A percentile compares a stretch with the other conserved stretches of the same genome.
Evolutionary conservation across 116 monocot genomes (phyloP).

Genomic region (Trichopus zeylanicus): DNA sequence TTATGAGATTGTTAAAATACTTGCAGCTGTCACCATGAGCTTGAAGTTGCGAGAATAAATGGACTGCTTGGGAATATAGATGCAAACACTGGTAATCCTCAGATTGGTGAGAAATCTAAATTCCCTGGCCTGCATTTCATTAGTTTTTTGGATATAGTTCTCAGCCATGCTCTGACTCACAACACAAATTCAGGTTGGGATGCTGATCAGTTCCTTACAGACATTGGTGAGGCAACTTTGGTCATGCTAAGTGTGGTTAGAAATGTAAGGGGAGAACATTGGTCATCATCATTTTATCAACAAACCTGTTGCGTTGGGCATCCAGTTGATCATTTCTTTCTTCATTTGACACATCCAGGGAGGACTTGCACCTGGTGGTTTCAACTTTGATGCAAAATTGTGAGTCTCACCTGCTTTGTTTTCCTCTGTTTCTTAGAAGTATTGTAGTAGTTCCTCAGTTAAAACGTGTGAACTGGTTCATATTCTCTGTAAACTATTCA

Average conservation of each 20-base stretch:
- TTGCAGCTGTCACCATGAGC: slow-evolving; percentile 88
- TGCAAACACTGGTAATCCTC: slow-evolving; percentile 95
- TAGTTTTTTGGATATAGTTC: too few relatives aligned
- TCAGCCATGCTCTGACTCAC: background rate
- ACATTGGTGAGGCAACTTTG: slow-evolving; percentile 85
- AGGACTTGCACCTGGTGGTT: slow-evolving; percentile 96
- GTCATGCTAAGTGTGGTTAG: slow-evolving; percentile 93
- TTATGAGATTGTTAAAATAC: background rate
- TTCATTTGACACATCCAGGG: slow-evolving; percentile 31
- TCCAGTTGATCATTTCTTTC: background rate
- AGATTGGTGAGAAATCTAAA: slow-evolving; percentile 45
- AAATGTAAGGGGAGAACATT: slow-evolving; percentile 58
- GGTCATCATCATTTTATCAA: background rate
- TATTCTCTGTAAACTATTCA: background rate
- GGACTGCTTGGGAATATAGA: slow-evolving; percentile 88
- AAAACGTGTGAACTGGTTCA: background rate
- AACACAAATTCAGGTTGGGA: slow-evolving; percentile 79
- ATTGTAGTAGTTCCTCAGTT: background rate
- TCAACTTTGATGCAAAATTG: slow-evolving; percentile 99
- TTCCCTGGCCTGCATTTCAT: slow-evolving; percentile 29
- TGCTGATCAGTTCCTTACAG: slow-evolving; percentile 91
- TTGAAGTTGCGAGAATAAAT: slow-evolving; percentile 94
- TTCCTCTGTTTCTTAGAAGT: too few relatives aligned
- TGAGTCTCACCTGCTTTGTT: slow-evolving; percentile 13
- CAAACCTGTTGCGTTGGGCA: background rate